Evolutionary conservation across 129 eudicot genomes (phyloP), one percentile per base, ranked within the genome.

Genomic region (Helianthus tuberosus): DNA sequence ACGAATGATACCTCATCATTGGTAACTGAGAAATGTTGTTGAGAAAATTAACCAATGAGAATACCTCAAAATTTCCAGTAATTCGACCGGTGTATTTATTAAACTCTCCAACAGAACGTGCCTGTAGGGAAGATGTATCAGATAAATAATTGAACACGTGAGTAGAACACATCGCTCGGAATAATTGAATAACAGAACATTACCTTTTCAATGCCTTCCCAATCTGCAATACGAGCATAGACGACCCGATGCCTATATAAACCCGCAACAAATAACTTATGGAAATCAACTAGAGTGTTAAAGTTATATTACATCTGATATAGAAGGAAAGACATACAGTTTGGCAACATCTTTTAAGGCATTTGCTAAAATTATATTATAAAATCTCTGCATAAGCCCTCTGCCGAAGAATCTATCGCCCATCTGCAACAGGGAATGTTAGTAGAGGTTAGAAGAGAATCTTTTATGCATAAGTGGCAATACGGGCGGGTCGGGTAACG

Each of bases 201-300:
- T 46, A 92, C 96, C 96, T 87, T 87, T 61, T 48, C 47, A 75
- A 92, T 84, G 80, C 88, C 83, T 68, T 89, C 96, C 98, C 98
- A 92, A 68, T 92, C 91, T 44, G 88, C 87, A 53, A 89, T 76
- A 49, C 94, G 98, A 68, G 98, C 83, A 53, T 85, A 75, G 58
- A 83, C 73, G 20, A 77, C 81, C 66, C 77, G 81, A 67, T 92
- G 96, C 93, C 98, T 92, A 49, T 59, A 50, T 16, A 35, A 41
- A 32, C 29, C 38, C 64, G 50, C 66, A 32, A 67, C 38, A 79
- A 47, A 38, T 29, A 44, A 54, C 73, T 52, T 59, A 48, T 27
- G 29, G 66, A 77, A 71, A 23, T 16, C 14, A 49, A 39, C 46
- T 60, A 25, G 11, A 6, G 47, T 39, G 51, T 41, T 17, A 27